Evolutionary conservation across 2,329 filamentous ascomycete genomes (phyloP).

Genomic region (Hypoxylon sp.): DNA sequence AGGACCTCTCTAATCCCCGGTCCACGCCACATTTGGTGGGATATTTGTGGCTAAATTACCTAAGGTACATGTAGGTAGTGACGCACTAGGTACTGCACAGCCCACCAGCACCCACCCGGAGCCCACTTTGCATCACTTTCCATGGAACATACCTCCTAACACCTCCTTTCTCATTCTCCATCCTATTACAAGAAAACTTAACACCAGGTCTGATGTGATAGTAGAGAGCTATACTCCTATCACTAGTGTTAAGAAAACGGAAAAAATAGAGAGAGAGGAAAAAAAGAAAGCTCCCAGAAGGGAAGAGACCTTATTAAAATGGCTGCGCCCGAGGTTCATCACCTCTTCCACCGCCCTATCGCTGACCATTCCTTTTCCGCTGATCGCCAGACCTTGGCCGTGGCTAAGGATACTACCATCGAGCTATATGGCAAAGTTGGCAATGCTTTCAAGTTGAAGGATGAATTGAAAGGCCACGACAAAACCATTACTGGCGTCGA

Average conservation of each 20-base stretch:
- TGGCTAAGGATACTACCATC: constrained; percentile 89
- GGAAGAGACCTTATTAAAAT: constrained; percentile 72
- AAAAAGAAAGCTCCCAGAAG: not conserved
- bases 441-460: constrained; percentile 83
- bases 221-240: constrained; percentile 98
- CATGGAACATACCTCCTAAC: not conserved
- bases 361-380: constrained; percentile 98
- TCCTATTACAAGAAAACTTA: constrained; percentile 8
- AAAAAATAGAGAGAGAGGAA: not conserved
- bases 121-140: not conserved
- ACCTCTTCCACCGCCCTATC: constrained; percentile 96
- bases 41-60: constrained; percentile 15
- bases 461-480: constrained; percentile 96
- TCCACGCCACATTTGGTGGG: constrained; percentile 6
- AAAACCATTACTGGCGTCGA: constrained; percentile 97
- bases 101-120: constrained; percentile 5
- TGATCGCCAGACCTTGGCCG: constrained; percentile 88
- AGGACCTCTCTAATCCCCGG: not conserved
- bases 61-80: constrained; percentile 15
- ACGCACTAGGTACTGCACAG: constrained; percentile 13
- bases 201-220: constrained; percentile 69
- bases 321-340: constrained; percentile 90
- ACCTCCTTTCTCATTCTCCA: constrained; percentile 9
- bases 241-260: constrained; percentile 55
- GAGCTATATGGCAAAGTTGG: constrained; percentile 86